Conservation (phyloP, 1,284 basidiomycete species). For the Apiotrichum domesticum region DNA sequence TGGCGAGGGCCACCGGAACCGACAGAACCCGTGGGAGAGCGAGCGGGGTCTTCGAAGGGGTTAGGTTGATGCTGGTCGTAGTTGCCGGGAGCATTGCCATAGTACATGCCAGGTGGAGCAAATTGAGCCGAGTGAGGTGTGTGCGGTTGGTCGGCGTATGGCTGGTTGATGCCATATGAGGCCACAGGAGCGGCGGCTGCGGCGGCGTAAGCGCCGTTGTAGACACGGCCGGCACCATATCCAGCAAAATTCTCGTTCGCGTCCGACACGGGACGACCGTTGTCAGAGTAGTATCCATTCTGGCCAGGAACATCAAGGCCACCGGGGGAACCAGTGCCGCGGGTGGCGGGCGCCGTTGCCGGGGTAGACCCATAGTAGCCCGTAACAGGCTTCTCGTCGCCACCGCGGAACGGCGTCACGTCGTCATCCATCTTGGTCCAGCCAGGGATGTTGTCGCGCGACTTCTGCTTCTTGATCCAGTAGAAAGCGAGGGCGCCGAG, state of each 20-base stretch:
- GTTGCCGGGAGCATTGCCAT: neutral
- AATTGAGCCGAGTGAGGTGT: neutral
- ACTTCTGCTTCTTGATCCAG: constrained; percentile 19
- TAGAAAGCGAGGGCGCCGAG: constrained; percentile 25
- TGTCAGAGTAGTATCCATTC: constrained; percentile 26
- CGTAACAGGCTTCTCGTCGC: neutral
- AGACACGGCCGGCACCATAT: constrained; percentile 22
- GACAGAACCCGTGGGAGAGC: constrained; percentile 14
- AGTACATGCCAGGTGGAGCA: neutral
- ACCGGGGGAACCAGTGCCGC: constrained; percentile 9
- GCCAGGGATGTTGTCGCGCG: constrained; percentile 10
- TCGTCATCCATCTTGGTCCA: constrained; percentile 40
- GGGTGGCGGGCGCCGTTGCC: constrained; percentile 12
- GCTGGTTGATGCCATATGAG: neutral
- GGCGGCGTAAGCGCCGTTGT: constrained; percentile 16
- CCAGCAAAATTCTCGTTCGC: constrained; percentile 32
- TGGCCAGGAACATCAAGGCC: constrained; percentile 29
- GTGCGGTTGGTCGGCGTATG: neutral
- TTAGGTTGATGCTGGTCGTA: constrained; percentile 2
- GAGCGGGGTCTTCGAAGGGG: constrained; percentile 9
- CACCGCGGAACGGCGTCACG: constrained; percentile 32
- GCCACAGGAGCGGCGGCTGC: constrained; percentile 1
- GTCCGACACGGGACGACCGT: constrained; percentile 23
- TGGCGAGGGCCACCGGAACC: constrained; percentile 21
- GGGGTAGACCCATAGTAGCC: constrained; percentile 8